These are phyloP conservation scores for Hypoxylon fuscum DNA, from an alignment of 495 filamentous ascomycete species.

Conservation along the genomic window DNA sequence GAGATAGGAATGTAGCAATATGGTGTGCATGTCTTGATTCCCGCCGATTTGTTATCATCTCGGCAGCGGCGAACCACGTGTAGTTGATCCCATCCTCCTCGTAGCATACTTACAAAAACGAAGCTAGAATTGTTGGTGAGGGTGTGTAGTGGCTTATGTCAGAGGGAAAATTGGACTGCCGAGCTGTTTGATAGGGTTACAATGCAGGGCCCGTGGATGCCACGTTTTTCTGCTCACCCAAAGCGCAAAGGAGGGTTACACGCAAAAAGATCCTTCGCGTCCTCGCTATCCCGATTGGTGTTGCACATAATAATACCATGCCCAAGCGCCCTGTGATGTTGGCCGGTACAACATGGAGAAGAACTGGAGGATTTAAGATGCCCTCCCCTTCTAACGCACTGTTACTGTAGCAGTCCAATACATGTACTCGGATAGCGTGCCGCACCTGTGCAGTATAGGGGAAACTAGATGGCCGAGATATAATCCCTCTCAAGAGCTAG, in stretches of 20 bases:
- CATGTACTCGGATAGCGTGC: constrained; percentile 3
- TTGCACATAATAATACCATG: constrained; percentile 2
- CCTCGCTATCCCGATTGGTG: constrained; percentile 12
- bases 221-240: constrained; percentile 32
- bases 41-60: background rate
- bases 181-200: constrained; percentile 32
- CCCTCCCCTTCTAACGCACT: constrained; percentile 1
- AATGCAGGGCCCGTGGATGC: constrained; percentile 39
- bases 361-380: constrained; percentile 27
- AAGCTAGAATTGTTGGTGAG: constrained; percentile 11
- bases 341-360: constrained; percentile 8
- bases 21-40: constrained; percentile 2
- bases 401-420: constrained; percentile 8
- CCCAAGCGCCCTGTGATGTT: too few species aligned
- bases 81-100: constrained; percentile 9
- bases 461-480: constrained; percentile 1
- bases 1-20: constrained; percentile 24
- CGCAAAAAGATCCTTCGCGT: constrained; percentile 31
- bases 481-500: constrained; percentile 7
- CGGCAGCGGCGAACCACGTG: constrained; percentile 1
- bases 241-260: constrained; percentile 32
- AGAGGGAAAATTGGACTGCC: constrained; percentile 38
- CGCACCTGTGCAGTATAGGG: constrained; percentile 25
- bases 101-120: background rate
- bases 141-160: constrained; percentile 36